Percentiles rank a stretch among this genome's conserved stretches.
These are phyloP conservation scores for Musa itinerans DNA, from an alignment of 176 grass and related monocot genomes.

Conservation along the genomic window DNA sequence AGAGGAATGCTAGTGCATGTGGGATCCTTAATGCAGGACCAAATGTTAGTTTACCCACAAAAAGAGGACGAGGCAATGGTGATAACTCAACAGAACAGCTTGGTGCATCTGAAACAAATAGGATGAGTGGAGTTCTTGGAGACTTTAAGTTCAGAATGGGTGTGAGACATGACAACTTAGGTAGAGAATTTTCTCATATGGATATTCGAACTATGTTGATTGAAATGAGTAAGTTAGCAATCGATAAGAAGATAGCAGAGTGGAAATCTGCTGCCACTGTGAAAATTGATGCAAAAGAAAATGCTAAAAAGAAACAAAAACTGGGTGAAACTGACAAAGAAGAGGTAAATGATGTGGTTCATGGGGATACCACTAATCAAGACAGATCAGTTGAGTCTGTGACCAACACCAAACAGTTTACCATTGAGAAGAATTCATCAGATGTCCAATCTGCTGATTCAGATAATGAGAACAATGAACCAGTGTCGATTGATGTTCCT, in stretches of 20 bases:
- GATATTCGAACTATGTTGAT: conserved; percentile 21
- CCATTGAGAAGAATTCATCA: conserved; percentile 15
- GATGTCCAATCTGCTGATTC: conserved; percentile 5
- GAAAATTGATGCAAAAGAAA: conserved; percentile 18
- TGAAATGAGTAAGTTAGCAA: conserved; percentile 14
- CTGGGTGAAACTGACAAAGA: conserved; percentile 22
- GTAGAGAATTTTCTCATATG: conserved; percentile 7
- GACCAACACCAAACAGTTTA: background rate
- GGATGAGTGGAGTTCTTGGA: conserved; percentile 22
- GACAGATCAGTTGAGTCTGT: conserved; percentile 15
- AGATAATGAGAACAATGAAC: conserved; percentile 33
- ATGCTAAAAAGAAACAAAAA: conserved; percentile 31
- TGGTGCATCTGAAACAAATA: conserved; percentile 19
- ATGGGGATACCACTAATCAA: conserved; percentile 20
- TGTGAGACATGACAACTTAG: conserved; percentile 9
- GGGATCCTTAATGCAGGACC: conserved; percentile 22
- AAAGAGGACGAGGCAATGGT: conserved; percentile 19
- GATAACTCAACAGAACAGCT: conserved; percentile 9
- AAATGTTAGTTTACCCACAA: conserved; percentile 15
- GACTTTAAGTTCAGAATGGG: conserved; percentile 12
- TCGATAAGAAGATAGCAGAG: conserved; percentile 25
- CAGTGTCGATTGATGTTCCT: conserved; percentile 41
- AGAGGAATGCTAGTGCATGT: conserved; percentile 29
- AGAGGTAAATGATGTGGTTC: background rate
- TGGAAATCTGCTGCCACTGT: conserved; percentile 5